These are phyloP conservation scores for Alternaria sp. DNA, from an alignment of 2,329 filamentous ascomycete species.

Conservation along the genomic window DNA sequence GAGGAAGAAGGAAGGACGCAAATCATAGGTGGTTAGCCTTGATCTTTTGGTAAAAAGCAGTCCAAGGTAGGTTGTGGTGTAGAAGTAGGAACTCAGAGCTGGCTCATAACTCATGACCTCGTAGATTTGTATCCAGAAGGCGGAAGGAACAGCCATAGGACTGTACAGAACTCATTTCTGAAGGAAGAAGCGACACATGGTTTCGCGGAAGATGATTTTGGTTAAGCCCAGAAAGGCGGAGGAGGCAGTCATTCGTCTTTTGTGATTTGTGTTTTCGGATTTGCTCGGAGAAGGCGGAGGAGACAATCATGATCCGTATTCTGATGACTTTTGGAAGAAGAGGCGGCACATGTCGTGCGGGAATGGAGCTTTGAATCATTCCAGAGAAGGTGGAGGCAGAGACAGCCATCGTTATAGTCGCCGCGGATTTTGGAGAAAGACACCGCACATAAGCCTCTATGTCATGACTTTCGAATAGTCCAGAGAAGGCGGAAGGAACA, in stretches of 20 bases:
- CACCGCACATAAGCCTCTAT: neutral
- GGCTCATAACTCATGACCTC: neutral
- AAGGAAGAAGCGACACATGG: neutral
- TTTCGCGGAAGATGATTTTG: fast-evolving
- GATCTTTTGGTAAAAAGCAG: neutral
- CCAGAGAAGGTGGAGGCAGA: neutral
- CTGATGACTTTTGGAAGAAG: neutral
- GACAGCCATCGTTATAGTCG: neutral
- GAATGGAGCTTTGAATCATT: neutral
- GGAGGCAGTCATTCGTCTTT: neutral
- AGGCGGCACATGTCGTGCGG: neutral
- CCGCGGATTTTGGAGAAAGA: neutral
- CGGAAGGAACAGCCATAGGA: neutral
- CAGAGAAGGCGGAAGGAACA: neutral
- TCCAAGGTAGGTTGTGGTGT: neutral
- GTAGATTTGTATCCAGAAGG: neutral
- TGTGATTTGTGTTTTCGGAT: neutral
- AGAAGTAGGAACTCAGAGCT: neutral
- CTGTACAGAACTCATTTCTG: neutral
- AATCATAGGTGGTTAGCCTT: neutral
- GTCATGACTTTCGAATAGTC: too few relatives aligned
- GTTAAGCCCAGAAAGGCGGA: neutral
- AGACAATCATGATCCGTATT: neutral
- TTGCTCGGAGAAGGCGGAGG: fast-evolving
- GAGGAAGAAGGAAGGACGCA: neutral